Base-by-base conservation (phyloP, 108 stramenopile species). In the Asterionellopsis glacialis region DNA sequence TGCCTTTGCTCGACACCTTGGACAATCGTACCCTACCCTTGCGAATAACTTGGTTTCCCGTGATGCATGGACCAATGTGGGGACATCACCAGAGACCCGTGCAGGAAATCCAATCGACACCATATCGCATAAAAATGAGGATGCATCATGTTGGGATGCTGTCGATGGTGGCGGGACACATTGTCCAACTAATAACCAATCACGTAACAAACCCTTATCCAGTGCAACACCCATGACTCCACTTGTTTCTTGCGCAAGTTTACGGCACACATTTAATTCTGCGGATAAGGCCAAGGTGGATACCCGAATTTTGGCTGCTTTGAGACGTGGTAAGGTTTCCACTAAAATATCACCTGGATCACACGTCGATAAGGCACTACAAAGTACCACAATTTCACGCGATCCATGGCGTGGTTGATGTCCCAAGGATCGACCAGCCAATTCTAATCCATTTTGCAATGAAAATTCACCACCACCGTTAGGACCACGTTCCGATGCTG, bases 371-470 rank as follows among this genome's bases (percentile, higher is more conserved):
- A 94, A 58, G 14, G 86, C 80, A 22, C 79, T 76, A 25, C 69
- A 73, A 14, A 91, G 27, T 18, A 94, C 81, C 25, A 91, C 68
- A 57, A 91, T 80, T 76, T 94, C 93, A 23, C 93, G 69, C 52
- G 70, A 74, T 51, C 88, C 93, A 64, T 94, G 85, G 45, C 83
- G 55, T 25, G 90, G 90, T 45, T 82, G 83, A 57, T 88, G 84
- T 11, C 85, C 88, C 65, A 94, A 60, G n/a, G 76, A 78, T 11
- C 91, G 77, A 41, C 91, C 91, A 16, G 91, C 91, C 39, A 93
- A 84, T 70, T 93, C 91, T n/a, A 93, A 65, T 33, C 91, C 91
- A 74, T 93, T 93, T 59, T 90, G 88, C 42, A 93, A 63, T 57
- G 76, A 79, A 57, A 93, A 88, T 59, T 85, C 91, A 28, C 91